Evolutionary conservation across 192 early-diverging fungal species (phyloP), one percentile per base, ranked within the genome.

Genomic region (Glomus cerebriforme): DNA sequence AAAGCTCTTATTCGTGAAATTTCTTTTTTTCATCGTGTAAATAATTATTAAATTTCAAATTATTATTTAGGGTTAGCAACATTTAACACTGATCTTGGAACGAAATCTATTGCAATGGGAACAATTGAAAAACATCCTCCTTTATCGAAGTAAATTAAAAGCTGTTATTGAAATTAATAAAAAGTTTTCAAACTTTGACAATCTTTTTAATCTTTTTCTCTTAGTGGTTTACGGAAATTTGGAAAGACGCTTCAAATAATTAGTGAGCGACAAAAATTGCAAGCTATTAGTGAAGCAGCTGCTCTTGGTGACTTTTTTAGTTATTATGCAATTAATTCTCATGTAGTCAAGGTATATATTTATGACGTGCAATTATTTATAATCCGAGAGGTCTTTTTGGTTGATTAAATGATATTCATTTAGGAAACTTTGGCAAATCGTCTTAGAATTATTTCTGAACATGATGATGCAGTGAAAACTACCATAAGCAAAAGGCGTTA

Each of bases 401-500:
- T 43, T 43, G 10, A 43, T 43, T 43, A 43, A 35, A 34, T 35
- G 9, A n/a, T 6, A 35, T 69, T 27, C 1, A 74, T 24, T 12
- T 59, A 78, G 77, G 77, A 78, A 59, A 78, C 85, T 12, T 58
- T 86, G 13, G 43, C 81, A 37, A 83, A 83, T 32, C 85, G 85
- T 43, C 69, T 83, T 26, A 81, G 79, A 32, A 83, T 86, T 10
- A 69, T 83, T 22, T 62, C 82, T 8, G 85, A 86, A 29, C 82
- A 81, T 71, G 82, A 86, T 19, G 66, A 79, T 22, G 72, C 85
- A 26, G 80, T 83, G 62, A 83, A 83, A 75, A 70, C 60, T 29
- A 86, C 85, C 27, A 80, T 82, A 62, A 83, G 82, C 29, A 86
- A 83, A 75, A 76, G 82, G 8, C 83, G 80, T 39, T 83, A 78